Evolutionary conservation across 768 basidiomycete genomes (phyloP).

Genomic region (Clitopilus passeckerianus): DNA sequence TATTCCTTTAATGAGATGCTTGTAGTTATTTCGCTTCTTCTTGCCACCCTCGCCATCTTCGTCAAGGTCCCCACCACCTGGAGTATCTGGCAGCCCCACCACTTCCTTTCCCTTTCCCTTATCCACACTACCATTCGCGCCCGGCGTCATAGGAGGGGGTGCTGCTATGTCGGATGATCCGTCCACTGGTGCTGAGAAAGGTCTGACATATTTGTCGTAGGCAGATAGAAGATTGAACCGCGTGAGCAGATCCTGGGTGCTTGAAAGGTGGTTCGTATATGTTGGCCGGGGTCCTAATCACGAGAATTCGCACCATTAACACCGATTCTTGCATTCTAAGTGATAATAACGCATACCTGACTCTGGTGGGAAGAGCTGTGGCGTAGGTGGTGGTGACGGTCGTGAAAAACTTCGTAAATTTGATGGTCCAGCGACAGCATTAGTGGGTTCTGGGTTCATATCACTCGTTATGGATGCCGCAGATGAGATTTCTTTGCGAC

Average conservation of each 20-base stretch:
- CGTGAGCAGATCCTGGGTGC: slow-evolving; percentile 76
- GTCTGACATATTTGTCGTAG: slow-evolving; percentile 82
- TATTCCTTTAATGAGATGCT: slow-evolving; percentile 69
- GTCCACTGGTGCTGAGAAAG: slow-evolving; percentile 31
- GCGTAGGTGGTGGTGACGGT: slow-evolving; percentile 20
- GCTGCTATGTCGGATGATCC: slow-evolving; percentile 17
- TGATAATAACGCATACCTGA: slow-evolving; percentile 26
- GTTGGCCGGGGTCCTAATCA: slow-evolving; percentile 28
- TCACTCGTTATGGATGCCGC: slow-evolving; percentile 5
- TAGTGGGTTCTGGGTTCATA: slow-evolving; percentile 38
- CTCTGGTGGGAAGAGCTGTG: slow-evolving; percentile 34
- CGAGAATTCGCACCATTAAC: slow-evolving; percentile 1
- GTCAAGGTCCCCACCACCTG: slow-evolving; percentile 33
- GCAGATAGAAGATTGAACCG: slow-evolving; percentile 66
- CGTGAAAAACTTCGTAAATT: slow-evolving; percentile 23
- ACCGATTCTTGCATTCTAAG: neutral
- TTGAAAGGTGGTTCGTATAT: slow-evolving; percentile 49
- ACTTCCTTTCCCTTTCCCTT: slow-evolving; percentile 50
- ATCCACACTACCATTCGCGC: slow-evolving; percentile 22
- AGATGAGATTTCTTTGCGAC: neutral
- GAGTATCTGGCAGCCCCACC: slow-evolving; percentile 26
- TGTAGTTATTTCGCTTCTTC: slow-evolving; percentile 77
- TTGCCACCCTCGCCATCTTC: slow-evolving; percentile 54
- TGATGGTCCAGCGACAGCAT: slow-evolving; percentile 66
- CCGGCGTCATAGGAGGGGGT: slow-evolving; percentile 9